phyloP scores from a whole-genome alignment of 768 basidiomycete genomes.

The Panellus pusillus region DNA sequence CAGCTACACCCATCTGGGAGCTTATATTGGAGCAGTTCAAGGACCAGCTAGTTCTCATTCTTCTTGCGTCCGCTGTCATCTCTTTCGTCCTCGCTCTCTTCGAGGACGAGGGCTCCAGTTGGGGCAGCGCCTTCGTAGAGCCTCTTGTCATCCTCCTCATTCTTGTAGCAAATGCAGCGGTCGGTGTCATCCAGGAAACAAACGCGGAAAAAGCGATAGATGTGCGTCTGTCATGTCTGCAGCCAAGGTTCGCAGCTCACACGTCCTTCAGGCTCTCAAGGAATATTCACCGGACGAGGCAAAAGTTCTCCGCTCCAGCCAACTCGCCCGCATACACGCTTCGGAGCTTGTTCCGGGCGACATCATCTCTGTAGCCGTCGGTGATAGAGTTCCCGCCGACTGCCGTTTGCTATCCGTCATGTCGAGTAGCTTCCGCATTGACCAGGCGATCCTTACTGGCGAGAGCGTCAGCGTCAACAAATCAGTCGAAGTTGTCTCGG shows the following conservation, averaged over 20 bases:
- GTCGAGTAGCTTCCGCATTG: slow-evolving; percentile 91
- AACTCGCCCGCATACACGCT: slow-evolving; percentile 73
- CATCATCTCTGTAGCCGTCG: slow-evolving; percentile 86
- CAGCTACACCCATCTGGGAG: slow-evolving; percentile 88
- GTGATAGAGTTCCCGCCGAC: slow-evolving; percentile 95
- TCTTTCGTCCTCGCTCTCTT: slow-evolving; percentile 91
- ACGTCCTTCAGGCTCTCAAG: slow-evolving; percentile 71
- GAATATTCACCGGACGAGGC: slow-evolving; percentile 98
- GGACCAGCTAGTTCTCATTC: slow-evolving; percentile 96
- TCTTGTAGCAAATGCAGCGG: slow-evolving; percentile 93
- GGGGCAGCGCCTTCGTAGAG: slow-evolving; percentile 90
- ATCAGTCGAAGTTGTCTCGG: slow-evolving; percentile 62
- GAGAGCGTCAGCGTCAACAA: slow-evolving; percentile 92
- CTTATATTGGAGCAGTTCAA: slow-evolving; percentile 99
- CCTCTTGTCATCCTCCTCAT: slow-evolving; percentile 94
- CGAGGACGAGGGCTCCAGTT: slow-evolving; percentile 69
- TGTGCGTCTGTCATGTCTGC: slow-evolving; percentile 49
- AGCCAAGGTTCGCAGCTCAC: slow-evolving; percentile 13
- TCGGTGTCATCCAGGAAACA: slow-evolving; percentile 95
- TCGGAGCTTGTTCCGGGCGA: slow-evolving; percentile 94
- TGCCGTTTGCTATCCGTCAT: slow-evolving; percentile 86
- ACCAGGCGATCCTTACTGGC: slow-evolving; percentile 96
- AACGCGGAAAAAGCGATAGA: slow-evolving; percentile 98
- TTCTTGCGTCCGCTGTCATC: slow-evolving; percentile 89
- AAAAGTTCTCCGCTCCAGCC: slow-evolving; percentile 78